Conservation (phyloP, 345 rosid genomes). For the Brassica cretica region DNA sequence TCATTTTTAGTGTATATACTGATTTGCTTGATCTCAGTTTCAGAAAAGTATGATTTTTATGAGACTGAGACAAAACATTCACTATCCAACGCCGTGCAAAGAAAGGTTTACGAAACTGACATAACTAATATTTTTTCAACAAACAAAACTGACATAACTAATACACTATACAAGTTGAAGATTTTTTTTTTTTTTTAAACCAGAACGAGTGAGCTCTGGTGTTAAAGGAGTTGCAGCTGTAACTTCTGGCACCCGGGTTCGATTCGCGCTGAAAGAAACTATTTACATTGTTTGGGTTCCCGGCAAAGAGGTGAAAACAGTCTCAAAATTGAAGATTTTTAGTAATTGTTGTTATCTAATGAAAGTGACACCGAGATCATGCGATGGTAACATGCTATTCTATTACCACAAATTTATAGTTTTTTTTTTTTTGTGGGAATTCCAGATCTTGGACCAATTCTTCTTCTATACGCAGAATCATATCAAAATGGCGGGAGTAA, state of each 20-base stretch:
- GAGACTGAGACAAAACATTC: constrained; percentile 2
- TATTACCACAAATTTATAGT: not conserved
- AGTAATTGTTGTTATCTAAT: not conserved
- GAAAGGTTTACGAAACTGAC: not conserved
- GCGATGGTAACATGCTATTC: not conserved
- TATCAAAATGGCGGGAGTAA: not conserved
- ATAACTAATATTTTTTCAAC: not conserved
- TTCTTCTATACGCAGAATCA: not conserved
- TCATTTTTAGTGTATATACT: not conserved
- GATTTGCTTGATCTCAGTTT: not conserved
- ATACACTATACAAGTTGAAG: too few species aligned
- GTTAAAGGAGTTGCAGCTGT: too few species aligned
- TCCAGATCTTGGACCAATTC: not conserved
- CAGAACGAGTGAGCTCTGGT: too few species aligned
- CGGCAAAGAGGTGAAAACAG: too few species aligned
- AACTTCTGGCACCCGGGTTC: too few species aligned
- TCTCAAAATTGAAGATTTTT: not conserved
- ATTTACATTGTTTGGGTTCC: too few species aligned
- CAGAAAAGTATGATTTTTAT: not conserved
- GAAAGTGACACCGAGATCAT: not conserved
- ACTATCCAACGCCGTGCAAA: not conserved
- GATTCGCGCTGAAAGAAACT: too few species aligned
- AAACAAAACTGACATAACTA: too few species aligned
- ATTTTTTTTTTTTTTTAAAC: too few species aligned
- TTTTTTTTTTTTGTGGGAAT: not conserved